phyloP scores from a whole-genome alignment of 768 basidiomycete species.

The Leccinellum albellum region DNA sequence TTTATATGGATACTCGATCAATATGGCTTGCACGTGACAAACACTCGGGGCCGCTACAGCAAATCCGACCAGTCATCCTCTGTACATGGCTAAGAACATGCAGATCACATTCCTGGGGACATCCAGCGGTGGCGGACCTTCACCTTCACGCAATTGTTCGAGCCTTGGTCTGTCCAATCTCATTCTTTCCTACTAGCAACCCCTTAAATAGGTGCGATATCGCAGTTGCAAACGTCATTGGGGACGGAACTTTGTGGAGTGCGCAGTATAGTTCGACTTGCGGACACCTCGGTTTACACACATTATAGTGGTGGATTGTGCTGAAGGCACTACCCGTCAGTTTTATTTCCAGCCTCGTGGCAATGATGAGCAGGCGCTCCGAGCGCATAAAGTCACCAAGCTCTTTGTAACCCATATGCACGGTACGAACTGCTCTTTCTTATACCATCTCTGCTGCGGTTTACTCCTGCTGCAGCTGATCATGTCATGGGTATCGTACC shows the following conservation, averaged over 20 bases:
- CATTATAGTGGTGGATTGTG: conserved; percentile 73
- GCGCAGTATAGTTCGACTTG: conserved; percentile 17
- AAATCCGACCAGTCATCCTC: too few relatives aligned
- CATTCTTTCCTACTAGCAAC: neutral
- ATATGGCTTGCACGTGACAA: conserved; percentile 15
- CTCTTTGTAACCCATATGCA: conserved; percentile 88
- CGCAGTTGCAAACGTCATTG: conserved; percentile 51
- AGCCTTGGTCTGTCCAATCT: conserved; percentile 39
- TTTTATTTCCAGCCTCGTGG: conserved; percentile 52
- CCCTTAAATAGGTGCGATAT: conserved; percentile 4
- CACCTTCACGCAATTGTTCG: conserved; percentile 70
- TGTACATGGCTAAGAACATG: conserved; percentile 41
- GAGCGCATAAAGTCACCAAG: conserved; percentile 50
- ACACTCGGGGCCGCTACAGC: neutral
- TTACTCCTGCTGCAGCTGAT: conserved; percentile 44
- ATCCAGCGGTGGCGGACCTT: conserved; percentile 73
- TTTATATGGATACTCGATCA: conserved; percentile 17
- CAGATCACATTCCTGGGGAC: conserved; percentile 72
- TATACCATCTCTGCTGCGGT: too few relatives aligned
- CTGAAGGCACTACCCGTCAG: conserved; percentile 74
- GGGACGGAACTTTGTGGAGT: conserved; percentile 67
- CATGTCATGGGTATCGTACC: conserved; percentile 74
- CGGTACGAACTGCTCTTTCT: conserved; percentile 35
- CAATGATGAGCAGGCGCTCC: conserved; percentile 31
- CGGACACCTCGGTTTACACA: conserved; percentile 1